Conservation (phyloP, 139 green algal species). For the Nannochloris sp. region DNA sequence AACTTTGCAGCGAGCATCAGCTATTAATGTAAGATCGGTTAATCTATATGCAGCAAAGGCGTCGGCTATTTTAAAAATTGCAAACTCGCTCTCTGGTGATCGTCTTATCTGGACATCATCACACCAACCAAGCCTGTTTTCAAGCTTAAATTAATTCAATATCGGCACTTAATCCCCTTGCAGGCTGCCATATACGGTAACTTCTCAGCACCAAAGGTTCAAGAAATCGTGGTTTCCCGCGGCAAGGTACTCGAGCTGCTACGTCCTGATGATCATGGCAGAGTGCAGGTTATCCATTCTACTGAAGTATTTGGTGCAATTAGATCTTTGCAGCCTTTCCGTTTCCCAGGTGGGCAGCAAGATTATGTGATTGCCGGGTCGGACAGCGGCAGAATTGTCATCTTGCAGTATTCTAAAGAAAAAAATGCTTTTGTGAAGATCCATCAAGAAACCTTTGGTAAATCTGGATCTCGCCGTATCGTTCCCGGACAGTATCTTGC, state of each 20-base stretch:
- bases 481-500: slow-evolving; percentile 92
- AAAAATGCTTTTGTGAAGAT: slow-evolving; percentile 82
- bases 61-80: not conserved
- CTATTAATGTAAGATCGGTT: slow-evolving; percentile 61
- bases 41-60: not conserved
- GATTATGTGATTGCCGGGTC: slow-evolving; percentile 90
- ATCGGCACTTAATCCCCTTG: not conserved
- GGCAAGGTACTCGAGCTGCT: slow-evolving; percentile 94
- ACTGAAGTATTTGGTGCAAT: slow-evolving; percentile 80
- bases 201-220: slow-evolving; percentile 89
- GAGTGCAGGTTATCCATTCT: slow-evolving; percentile 47
- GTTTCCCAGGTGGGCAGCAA: slow-evolving; percentile 73
- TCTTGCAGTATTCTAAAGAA: slow-evolving; percentile 86
- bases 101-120: not conserved
- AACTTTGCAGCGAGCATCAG: slow-evolving; percentile 60
- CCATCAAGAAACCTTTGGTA: slow-evolving; percentile 97
- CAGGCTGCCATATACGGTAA: slow-evolving; percentile 89
- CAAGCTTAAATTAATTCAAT: not conserved
- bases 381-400: slow-evolving; percentile 90
- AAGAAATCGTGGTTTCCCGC: slow-evolving; percentile 89
- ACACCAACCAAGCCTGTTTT: not conserved
- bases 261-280: slow-evolving; percentile 83
- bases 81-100: not conserved
- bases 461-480: slow-evolving; percentile 85
- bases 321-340: slow-evolving; percentile 78